Percentiles rank a stretch among this genome's conserved stretches.
Conservation (phyloP, 495 filamentous ascomycete genomes). For the Xylaria scruposa region DNA sequence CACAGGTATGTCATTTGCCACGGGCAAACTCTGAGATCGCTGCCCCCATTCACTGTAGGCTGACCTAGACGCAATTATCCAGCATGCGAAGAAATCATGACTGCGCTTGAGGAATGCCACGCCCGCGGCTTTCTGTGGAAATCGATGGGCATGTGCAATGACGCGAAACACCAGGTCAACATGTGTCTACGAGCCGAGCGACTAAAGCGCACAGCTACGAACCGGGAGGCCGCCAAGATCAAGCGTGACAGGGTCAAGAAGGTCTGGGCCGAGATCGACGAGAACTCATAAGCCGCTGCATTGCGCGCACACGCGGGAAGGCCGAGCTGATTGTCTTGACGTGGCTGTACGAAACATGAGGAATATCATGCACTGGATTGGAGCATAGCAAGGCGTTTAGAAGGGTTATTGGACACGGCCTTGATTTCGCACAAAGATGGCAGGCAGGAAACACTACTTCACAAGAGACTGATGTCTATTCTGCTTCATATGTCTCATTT, state of each 20-base stretch:
- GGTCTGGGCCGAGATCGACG: conserved; percentile 84
- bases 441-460: background rate
- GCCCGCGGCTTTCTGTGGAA: conserved; percentile 90
- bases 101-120: conserved; percentile 92
- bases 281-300: conserved; percentile 51
- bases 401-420: background rate
- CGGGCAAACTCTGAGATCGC: background rate
- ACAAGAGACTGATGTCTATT: conserved; percentile 3
- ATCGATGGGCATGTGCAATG: conserved; percentile 86
- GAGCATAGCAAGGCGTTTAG: conserved; percentile 20
- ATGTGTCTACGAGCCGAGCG: conserved; percentile 82
- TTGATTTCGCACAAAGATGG: background rate
- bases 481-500: background rate
- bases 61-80: background rate
- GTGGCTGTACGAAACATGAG: background rate
- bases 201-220: conserved; percentile 73
- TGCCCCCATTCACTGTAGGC: conserved; percentile 17
- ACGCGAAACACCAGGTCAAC: conserved; percentile 80
- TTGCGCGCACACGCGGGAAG: background rate
- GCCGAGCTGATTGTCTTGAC: background rate
- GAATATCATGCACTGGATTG: background rate
- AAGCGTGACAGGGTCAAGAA: conserved; percentile 72
- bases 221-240: conserved; percentile 73
- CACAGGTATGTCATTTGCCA: conserved; percentile 61
- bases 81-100: conserved; percentile 96